These are phyloP conservation scores for Rhizophagus sp. DNA, from an alignment of 192 early-diverging fungal species.

Conservation along the genomic window DNA sequence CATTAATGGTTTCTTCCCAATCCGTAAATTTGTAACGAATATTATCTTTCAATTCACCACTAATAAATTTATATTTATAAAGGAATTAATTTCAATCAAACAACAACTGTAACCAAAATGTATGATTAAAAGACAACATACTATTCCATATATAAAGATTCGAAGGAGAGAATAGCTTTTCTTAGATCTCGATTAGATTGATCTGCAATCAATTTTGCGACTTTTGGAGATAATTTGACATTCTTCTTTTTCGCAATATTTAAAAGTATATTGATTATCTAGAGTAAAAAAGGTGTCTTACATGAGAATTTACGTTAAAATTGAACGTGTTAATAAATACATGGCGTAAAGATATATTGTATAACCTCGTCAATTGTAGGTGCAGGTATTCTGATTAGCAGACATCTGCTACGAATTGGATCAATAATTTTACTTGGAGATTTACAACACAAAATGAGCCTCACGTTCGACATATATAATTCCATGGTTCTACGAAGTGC, in stretches of 20 bases:
- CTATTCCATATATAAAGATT: background rate
- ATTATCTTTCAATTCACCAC: background rate
- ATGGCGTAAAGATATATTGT: background rate
- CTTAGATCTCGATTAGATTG: background rate
- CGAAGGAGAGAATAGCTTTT: background rate
- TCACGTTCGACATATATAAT: conserved; percentile 92
- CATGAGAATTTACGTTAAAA: background rate
- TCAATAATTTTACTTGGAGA: conserved; percentile 88
- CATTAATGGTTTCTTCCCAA: background rate
- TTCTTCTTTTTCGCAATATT: background rate
- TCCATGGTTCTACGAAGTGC: conserved; percentile 99
- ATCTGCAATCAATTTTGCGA: background rate
- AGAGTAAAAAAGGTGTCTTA: background rate
- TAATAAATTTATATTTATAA: background rate
- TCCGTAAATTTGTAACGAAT: background rate
- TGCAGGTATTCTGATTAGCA: conserved; percentile 83
- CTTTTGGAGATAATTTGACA: background rate
- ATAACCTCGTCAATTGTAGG: conserved; percentile 75
- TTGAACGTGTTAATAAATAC: background rate
- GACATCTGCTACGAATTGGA: conserved; percentile 90
- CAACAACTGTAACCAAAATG: background rate
- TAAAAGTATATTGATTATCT: background rate
- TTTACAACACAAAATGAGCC: conserved; percentile 91
- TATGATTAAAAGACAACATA: background rate
- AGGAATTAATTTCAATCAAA: background rate